Percentiles rank a stretch among this genome's conserved stretches.
Evolutionary conservation across 2,329 filamentous ascomycete species (phyloP).

Genomic region (Fusarium palustre): DNA sequence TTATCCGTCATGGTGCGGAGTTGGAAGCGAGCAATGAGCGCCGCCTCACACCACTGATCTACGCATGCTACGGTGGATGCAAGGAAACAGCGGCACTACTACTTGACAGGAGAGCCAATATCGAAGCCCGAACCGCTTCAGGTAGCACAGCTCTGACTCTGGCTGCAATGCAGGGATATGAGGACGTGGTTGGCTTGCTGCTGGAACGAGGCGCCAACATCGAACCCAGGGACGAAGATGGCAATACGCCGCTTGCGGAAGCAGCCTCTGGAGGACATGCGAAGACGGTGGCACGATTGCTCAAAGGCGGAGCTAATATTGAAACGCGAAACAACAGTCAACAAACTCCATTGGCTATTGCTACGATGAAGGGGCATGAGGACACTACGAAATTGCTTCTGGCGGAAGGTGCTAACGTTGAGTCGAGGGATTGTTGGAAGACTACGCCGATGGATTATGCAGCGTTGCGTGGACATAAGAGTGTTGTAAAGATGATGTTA

Average conservation of each 20-base stretch:
- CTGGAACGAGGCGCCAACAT: not conserved
- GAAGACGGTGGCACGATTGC: not conserved
- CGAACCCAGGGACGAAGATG: not conserved
- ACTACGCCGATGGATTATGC: not conserved
- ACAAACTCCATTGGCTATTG: not conserved
- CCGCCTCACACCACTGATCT: not conserved
- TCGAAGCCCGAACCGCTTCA: not conserved
- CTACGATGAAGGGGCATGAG: not conserved
- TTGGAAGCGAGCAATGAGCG: rapidly evolving
- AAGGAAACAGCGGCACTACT: not conserved
- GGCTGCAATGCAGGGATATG: not conserved
- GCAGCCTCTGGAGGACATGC: not conserved
- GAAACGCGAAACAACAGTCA: not conserved
- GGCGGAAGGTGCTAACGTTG: not conserved
- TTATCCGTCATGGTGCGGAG: not conserved
- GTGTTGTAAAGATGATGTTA: not conserved
- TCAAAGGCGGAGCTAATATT: not conserved
- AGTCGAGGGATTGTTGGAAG: not conserved
- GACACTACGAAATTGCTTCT: not conserved
- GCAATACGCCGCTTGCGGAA: not conserved
- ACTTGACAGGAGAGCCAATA: not conserved
- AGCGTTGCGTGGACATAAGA: not conserved
- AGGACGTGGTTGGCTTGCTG: not conserved
- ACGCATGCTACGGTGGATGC: not conserved
- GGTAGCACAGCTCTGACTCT: not conserved